Conservation (phyloP, 140 eudicot species). For the Stevia rebaudiana region DNA sequence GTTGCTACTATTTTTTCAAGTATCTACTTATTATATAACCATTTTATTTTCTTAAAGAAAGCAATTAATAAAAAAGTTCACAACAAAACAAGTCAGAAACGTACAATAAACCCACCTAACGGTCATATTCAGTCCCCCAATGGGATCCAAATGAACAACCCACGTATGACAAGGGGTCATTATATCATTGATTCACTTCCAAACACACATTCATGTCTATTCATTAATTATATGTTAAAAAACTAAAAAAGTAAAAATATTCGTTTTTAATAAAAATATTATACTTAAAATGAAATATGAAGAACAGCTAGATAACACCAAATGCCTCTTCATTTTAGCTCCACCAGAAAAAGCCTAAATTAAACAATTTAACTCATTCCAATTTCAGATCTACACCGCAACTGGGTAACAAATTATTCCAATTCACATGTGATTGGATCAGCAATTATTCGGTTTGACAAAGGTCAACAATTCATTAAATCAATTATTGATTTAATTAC, state of each 20-base stretch:
- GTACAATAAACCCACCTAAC: slow-evolving; percentile 28
- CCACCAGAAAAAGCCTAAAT: not conserved
- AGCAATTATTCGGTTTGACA: slow-evolving; percentile 13
- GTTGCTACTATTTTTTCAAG: too few species aligned
- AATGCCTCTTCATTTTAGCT: slow-evolving; percentile 1
- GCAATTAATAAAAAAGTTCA: not conserved
- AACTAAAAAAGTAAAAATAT: not conserved
- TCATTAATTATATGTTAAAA: not conserved
- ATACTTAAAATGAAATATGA: not conserved
- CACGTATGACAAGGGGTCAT: not conserved
- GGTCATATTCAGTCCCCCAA: slow-evolving; percentile 20
- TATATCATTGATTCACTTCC: too few species aligned
- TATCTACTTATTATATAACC: too few species aligned
- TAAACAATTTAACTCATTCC: slow-evolving; percentile 13
- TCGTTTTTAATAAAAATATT: too few species aligned
- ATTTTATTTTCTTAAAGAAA: too few species aligned
- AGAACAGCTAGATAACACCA: slow-evolving; percentile 20
- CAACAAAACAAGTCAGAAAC: slow-evolving; percentile 11
- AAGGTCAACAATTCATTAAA: not conserved
- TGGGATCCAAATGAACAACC: slow-evolving; percentile 17
- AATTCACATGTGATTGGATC: slow-evolving; percentile 12
- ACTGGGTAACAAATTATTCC: slow-evolving; percentile 10
- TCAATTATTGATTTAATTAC: not conserved
- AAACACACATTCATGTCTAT: too few species aligned
- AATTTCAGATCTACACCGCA: slow-evolving; percentile 25